phyloP scores from a whole-genome alignment of 257 asterid species.

The Fraxinus cuspidata region DNA sequence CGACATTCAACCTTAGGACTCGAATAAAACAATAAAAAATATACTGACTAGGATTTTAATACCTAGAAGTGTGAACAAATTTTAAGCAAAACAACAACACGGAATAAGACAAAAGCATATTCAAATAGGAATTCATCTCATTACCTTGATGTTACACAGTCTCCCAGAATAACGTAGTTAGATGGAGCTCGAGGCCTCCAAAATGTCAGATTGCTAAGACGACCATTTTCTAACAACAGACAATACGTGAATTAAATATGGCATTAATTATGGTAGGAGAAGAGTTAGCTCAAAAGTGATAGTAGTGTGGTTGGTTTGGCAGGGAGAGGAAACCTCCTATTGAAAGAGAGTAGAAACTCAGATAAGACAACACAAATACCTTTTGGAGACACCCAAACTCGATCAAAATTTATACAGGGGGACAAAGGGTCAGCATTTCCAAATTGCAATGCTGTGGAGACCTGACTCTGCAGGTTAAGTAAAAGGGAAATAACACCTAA shows the following conservation, averaged over 20 bases:
- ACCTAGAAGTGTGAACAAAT: constrained; percentile 10
- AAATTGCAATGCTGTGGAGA: constrained; percentile 77
- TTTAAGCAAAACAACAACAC: not conserved
- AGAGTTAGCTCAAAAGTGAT: not conserved
- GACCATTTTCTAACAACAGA: constrained; percentile 67
- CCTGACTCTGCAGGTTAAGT: constrained; percentile 90
- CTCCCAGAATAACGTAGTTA: constrained; percentile 91
- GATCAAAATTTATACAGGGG: constrained; percentile 88
- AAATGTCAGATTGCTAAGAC: constrained; percentile 81
- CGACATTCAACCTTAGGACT: not conserved
- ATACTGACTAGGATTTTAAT: constrained; percentile 1
- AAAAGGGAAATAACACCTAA: constrained; percentile 86
- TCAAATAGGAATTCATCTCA: constrained; percentile 12
- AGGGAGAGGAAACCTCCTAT: not conserved
- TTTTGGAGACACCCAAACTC: constrained; percentile 90
- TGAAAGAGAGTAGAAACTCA: not conserved
- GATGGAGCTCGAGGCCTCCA: constrained; percentile 99
- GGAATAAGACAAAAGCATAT: not conserved
- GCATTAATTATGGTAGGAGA: constrained; percentile 2
- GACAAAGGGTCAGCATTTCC: constrained; percentile 87
- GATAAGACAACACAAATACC: constrained; percentile 43
- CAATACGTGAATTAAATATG: constrained; percentile 12
- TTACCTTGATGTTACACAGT: constrained; percentile 95
- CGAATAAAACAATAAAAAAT: not conserved
- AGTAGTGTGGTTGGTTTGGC: not conserved